Evolutionary conservation across 1,284 basidiomycete species (phyloP).

Genomic region (Waitea zeae): DNA sequence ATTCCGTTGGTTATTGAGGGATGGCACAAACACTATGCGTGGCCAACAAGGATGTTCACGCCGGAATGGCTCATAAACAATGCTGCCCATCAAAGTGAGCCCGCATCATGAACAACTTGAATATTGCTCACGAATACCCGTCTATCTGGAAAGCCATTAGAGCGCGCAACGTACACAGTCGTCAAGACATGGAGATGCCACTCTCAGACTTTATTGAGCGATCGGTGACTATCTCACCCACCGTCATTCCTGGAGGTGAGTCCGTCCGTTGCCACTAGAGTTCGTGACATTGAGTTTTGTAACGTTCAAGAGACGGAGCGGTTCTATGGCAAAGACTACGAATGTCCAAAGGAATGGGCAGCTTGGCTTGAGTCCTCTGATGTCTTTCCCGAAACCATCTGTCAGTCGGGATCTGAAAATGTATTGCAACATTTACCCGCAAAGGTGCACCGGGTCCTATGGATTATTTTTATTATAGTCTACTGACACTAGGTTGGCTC

Average conservation of each 20-base stretch:
- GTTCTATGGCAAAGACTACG: constrained; percentile 57
- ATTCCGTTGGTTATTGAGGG: not conserved
- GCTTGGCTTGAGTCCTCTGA: constrained; percentile 29
- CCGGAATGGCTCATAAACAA: constrained; percentile 28
- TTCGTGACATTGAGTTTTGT: constrained; percentile 1
- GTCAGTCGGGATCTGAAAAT: constrained; percentile 33
- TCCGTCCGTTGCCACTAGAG: too few relatives aligned
- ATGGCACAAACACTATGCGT: constrained; percentile 18
- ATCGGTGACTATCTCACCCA: constrained; percentile 16
- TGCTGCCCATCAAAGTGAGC: constrained; percentile 11
- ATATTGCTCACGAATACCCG: not conserved
- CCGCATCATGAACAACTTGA: not conserved
- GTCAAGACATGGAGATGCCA: constrained; percentile 25
- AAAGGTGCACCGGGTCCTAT: too few relatives aligned
- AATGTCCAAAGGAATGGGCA: constrained; percentile 45
- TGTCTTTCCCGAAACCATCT: constrained; percentile 29
- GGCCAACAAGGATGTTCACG: constrained; percentile 35
- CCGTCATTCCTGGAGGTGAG: too few relatives aligned
- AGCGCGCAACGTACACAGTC: constrained; percentile 35
- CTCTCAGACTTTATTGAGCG: constrained; percentile 26
- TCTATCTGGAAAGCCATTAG: constrained; percentile 24
- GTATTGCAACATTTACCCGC: constrained; percentile 36
- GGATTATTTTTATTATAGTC: constrained; percentile 17
- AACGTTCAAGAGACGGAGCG: constrained; percentile 25
- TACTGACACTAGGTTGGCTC: not conserved